Percentiles rank a stretch among this genome's conserved stretches.
Conservation (phyloP, 805 yeast species). For the Sugiyamaella lignohabitans region DNA sequence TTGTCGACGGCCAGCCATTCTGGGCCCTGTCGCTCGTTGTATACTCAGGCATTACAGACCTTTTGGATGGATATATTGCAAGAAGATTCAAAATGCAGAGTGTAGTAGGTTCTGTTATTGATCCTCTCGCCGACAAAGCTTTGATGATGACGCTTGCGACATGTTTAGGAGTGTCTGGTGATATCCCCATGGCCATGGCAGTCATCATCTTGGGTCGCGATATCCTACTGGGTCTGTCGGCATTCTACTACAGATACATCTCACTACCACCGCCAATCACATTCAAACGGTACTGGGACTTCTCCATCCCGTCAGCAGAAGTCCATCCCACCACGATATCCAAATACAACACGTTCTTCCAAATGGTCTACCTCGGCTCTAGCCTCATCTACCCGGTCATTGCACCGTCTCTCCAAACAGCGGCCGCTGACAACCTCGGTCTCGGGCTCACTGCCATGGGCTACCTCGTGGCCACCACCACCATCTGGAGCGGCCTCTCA, state of each 20-base stretch:
- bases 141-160: slow-evolving; percentile 82
- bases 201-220: slow-evolving; percentile 78
- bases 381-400: slow-evolving; percentile 52
- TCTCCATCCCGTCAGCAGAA: slow-evolving; percentile 72
- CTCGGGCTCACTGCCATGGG: slow-evolving; percentile 23
- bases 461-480: slow-evolving; percentile 61
- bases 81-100: slow-evolving; percentile 69
- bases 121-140: slow-evolving; percentile 92
- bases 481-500: slow-evolving; percentile 69
- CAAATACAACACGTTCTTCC: slow-evolving; percentile 84
- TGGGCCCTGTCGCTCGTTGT: slow-evolving; percentile 68
- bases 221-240: slow-evolving; percentile 60
- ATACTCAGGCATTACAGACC: slow-evolving; percentile 86
- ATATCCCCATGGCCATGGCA: slow-evolving; percentile 58
- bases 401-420: slow-evolving; percentile 19
- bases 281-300: slow-evolving; percentile 64
- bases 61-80: slow-evolving; percentile 88
- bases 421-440: slow-evolving; percentile 25
- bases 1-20: slow-evolving; percentile 54
- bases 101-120: slow-evolving; percentile 82
- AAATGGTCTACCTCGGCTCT: slow-evolving; percentile 78
- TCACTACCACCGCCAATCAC: slow-evolving; percentile 76
- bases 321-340: slow-evolving; percentile 84
- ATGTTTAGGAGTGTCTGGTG: slow-evolving; percentile 59
- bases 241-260: slow-evolving; percentile 62